Evolutionary conservation across 1,284 basidiomycete genomes (phyloP).

Genomic region (Rhodotorula sp.): DNA sequence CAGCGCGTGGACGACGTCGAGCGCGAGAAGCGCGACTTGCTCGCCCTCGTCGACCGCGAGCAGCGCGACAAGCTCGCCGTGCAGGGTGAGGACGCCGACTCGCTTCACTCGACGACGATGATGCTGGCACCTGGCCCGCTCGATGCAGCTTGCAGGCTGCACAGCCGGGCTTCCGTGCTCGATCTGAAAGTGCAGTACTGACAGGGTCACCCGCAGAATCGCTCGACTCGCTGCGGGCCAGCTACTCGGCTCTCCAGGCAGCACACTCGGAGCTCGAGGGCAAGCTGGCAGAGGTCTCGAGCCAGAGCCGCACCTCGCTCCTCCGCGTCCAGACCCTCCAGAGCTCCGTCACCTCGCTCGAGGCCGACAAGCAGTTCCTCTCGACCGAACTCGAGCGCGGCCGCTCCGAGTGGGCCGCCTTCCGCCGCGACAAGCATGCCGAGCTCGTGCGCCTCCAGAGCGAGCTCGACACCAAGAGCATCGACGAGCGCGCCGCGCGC

Average conservation of each 20-base stretch:
- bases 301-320: constrained; percentile 34
- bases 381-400: constrained; percentile 38
- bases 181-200: neutral
- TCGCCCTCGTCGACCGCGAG: constrained; percentile 71
- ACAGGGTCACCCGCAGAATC: constrained; percentile 58
- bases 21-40: constrained; percentile 74
- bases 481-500: constrained; percentile 64
- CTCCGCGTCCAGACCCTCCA: constrained; percentile 37
- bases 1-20: constrained; percentile 69
- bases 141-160: neutral
- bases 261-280: constrained; percentile 39
- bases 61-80: constrained; percentile 53
- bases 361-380: constrained; percentile 57
- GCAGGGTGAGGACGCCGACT: constrained; percentile 2
- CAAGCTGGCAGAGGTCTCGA: constrained; percentile 25
- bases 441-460: constrained; percentile 72
- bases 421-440: constrained; percentile 55
- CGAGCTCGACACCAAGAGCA: constrained; percentile 66
- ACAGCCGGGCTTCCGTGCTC: no score
- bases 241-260: constrained; percentile 29
- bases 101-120: neutral
- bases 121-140: neutral
- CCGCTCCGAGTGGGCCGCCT: constrained; percentile 34
- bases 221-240: constrained; percentile 22
- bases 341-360: constrained; percentile 35